Conservation (phyloP, 2,329 filamentous ascomycete genomes). For the Botrytis byssoidea region DNA sequence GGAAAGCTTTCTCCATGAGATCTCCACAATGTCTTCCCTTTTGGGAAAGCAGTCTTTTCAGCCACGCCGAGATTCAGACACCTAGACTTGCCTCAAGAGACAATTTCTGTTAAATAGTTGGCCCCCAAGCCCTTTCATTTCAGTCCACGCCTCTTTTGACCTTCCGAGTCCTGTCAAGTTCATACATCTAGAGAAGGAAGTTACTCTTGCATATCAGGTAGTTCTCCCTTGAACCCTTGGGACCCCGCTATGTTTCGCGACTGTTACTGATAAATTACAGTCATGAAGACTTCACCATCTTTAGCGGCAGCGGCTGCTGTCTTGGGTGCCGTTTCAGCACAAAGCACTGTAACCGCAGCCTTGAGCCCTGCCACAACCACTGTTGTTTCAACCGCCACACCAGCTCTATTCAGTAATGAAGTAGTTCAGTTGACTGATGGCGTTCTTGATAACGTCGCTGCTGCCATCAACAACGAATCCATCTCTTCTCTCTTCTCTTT, state of each 20-base stretch:
- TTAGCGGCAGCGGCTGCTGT: not conserved
- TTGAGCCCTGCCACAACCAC: not conserved
- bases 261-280: slow-evolving; percentile 1
- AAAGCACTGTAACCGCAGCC: not conserved
- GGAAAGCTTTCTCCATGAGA: not conserved
- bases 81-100: not conserved
- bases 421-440: slow-evolving; percentile 28
- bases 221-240: not conserved
- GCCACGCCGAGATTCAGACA: not conserved
- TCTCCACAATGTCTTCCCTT: not conserved
- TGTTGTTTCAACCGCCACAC: not conserved
- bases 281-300: not conserved
- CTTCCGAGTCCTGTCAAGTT: not conserved
- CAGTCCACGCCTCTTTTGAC: not conserved
- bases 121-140: not conserved
- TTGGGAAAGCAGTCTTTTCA: not conserved
- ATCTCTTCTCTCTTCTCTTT: slow-evolving; percentile 23
- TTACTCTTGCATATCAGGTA: not conserved
- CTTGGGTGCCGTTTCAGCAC: not conserved
- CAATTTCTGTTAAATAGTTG: slow-evolving; percentile 1
- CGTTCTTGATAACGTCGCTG: slow-evolving; percentile 25
- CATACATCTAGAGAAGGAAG: not conserved
- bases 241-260: not conserved
- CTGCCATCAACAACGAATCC: slow-evolving; percentile 21
- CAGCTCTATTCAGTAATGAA: slow-evolving; percentile 23